These are phyloP conservation scores for Colletotrichum abscissum DNA, from an alignment of 2,329 filamentous ascomycete species.

Conservation along the genomic window DNA sequence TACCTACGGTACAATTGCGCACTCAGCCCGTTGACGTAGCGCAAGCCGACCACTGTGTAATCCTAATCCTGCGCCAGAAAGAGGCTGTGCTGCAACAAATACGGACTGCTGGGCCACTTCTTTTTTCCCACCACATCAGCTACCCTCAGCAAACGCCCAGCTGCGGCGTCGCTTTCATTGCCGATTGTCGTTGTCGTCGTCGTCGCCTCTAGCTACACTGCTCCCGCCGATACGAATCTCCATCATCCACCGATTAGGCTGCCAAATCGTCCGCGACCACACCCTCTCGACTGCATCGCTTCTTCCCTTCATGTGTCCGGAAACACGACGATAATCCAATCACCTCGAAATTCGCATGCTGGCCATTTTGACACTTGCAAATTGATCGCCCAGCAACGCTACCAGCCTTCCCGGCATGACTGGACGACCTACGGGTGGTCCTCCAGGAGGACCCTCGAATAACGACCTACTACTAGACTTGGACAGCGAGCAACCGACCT, in stretches of 20 bases:
- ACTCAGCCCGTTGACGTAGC: constrained; percentile 34
- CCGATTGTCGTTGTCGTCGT: constrained; percentile 3
- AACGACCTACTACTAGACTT: constrained; percentile 79
- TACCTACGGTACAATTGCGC: background rate
- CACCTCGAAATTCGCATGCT: constrained; percentile 43
- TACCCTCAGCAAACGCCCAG: constrained; percentile 18
- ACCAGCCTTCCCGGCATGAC: constrained; percentile 66
- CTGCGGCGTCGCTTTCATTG: constrained; percentile 17
- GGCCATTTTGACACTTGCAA: constrained; percentile 41
- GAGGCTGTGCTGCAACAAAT: constrained; percentile 43
- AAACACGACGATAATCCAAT: constrained; percentile 23
- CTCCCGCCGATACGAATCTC: constrained; percentile 5
- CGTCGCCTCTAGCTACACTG: constrained; percentile 1
- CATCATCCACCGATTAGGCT: constrained; percentile 22
- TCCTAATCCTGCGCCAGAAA: constrained; percentile 40
- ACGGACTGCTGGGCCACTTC: constrained; percentile 36
- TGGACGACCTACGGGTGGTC: constrained; percentile 63
- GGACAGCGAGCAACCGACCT: constrained; percentile 76
- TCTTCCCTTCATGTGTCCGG: constrained; percentile 22
- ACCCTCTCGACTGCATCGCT: constrained; percentile 23
- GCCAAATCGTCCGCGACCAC: constrained; percentile 5
- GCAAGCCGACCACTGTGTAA: constrained; percentile 31
- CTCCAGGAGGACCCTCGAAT: constrained; percentile 60
- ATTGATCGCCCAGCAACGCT: constrained; percentile 39
- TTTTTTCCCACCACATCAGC: constrained; percentile 23